Evolutionary conservation across 202 grass and related monocot species (phyloP).

Genomic region (Zoysia matrella): DNA sequence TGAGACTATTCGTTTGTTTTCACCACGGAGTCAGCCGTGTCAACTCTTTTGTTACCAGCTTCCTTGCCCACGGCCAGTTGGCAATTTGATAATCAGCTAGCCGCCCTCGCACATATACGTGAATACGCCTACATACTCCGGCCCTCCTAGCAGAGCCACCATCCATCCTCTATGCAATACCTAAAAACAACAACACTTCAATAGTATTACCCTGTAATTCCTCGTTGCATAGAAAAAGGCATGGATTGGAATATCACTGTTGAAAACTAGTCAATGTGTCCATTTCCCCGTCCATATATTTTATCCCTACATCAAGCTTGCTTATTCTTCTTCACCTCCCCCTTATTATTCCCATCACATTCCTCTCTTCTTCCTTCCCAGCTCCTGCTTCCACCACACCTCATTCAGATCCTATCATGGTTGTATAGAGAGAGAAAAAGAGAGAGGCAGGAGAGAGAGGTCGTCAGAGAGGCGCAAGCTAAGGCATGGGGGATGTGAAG

Average conservation of each 20-base stretch:
- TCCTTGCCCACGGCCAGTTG: constrained; percentile 43
- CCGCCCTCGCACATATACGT: neutral
- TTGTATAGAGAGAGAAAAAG: constrained; percentile 39
- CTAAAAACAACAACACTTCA: constrained; percentile 41
- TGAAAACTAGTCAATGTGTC: too few relatives aligned
- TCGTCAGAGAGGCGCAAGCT: neutral
- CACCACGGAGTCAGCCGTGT: constrained; percentile 42
- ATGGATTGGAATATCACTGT: constrained; percentile 54
- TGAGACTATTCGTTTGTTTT: constrained; percentile 42
- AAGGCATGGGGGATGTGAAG: constrained; percentile 53
- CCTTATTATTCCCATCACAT: too few relatives aligned
- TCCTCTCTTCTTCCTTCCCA: too few relatives aligned
- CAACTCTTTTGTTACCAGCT: constrained; percentile 44
- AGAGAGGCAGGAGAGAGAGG: too few relatives aligned
- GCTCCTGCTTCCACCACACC: constrained; percentile 30
- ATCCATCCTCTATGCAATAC: neutral
- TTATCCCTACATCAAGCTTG: too few relatives aligned
- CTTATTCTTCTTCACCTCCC: too few relatives aligned
- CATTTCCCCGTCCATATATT: too few relatives aligned
- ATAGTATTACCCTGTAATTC: constrained; percentile 56
- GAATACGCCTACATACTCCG: constrained; percentile 43
- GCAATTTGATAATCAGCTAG: constrained; percentile 22
- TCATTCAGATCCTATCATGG: constrained; percentile 61
- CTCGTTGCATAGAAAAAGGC: constrained; percentile 50
- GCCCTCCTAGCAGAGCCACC: neutral